Evolutionary conservation across 78 protist genomes (phyloP), one percentile per base, ranked within the genome.

Genomic region (Guillardia theta): DNA sequence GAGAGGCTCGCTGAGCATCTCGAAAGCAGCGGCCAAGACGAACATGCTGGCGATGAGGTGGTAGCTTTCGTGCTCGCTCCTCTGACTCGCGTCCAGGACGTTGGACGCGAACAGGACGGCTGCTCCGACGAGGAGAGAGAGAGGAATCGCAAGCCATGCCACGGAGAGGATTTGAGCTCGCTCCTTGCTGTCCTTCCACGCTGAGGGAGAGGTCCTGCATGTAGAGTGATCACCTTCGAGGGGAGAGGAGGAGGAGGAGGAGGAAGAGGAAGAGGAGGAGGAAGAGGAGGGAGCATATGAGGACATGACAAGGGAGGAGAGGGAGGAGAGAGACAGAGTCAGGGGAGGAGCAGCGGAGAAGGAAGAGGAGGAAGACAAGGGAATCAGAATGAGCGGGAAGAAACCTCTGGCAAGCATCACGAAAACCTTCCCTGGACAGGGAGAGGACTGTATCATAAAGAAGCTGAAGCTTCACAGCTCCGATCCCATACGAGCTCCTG

Each of bases 341-440:
- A n/a, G n/a, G n/a, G n/a, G n/a, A n/a, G n/a, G n/a, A n/a, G n/a
- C n/a, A n/a, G n/a, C n/a, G n/a, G n/a, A n/a, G n/a, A n/a, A n/a
- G n/a, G n/a, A n/a, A n/a, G n/a, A n/a, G n/a, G n/a, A n/a, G n/a
- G n/a, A n/a, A n/a, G n/a, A 24, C 3, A 3, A 9, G 70, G 27
- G 1, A 1, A 30, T 0, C 70, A 58, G 70, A 24, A 30, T 6
- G n/a, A 58, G 39, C 70, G 39, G 70, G 70, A 1, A 27, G 39
- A 58, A 30, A 58, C 46, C 83, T 36, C 83, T 70, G 83, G 83
- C 83, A 70, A 10, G 83, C 83, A 70, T 70, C 83, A 43, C 83
- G 83, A 18, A 70, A 70, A 36, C 83, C 83, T 6, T 70, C 83
- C 4, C 83, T 36, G 46, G 83, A 70, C 6, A 70, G 83, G 46